phyloP scores from a whole-genome alignment of 2,329 filamentous ascomycete genomes.

The Sclerotinia glacialis region DNA sequence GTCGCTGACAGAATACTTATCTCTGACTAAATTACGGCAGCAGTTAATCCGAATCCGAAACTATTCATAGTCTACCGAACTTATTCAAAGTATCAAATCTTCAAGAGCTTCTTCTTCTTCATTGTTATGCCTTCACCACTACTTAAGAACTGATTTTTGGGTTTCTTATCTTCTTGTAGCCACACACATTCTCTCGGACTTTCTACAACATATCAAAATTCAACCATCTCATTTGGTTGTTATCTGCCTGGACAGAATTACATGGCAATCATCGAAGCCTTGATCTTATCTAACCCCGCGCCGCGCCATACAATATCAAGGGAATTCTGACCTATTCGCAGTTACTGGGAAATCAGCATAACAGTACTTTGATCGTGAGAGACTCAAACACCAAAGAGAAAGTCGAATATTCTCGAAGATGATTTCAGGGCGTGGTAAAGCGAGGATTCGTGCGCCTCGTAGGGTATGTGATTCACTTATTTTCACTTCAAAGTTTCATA shows the following conservation, averaged over 20 bases:
- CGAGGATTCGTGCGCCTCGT: constrained; percentile 65
- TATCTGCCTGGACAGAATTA: neutral
- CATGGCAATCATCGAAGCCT: constrained; percentile 13
- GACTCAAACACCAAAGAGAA: neutral
- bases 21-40: neutral
- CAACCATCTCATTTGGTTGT: neutral
- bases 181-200: neutral
- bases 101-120: neutral
- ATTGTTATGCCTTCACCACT: neutral
- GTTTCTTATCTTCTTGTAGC: neutral
- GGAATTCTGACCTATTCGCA: neutral
- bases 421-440: constrained; percentile 51
- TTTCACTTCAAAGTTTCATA: constrained; percentile 15
- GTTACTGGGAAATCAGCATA: neutral
- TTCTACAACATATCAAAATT: neutral
- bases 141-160: neutral
- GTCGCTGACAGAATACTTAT: neutral
- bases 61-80: neutral
- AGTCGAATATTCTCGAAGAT: constrained; percentile 37
- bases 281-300: constrained; percentile 20
- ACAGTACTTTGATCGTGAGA: neutral
- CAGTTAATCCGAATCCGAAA: neutral
- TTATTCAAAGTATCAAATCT: neutral
- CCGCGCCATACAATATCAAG: neutral
- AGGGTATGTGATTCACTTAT: constrained; percentile 51